Evolutionary conservation across 208 protist genomes (phyloP).

Genomic region (Wallacemonas sp.): DNA sequence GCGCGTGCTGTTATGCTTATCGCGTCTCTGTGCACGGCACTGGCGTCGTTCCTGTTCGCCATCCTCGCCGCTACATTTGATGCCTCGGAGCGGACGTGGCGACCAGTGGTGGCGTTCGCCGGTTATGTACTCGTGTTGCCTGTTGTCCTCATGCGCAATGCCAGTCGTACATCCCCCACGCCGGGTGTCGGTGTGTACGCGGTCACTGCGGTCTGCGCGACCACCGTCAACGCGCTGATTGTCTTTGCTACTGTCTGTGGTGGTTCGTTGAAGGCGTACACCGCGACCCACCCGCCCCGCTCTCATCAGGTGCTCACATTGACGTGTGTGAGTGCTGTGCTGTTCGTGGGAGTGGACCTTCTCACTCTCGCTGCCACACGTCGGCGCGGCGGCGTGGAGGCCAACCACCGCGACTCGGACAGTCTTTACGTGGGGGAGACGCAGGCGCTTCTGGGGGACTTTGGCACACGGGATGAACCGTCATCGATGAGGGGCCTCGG

Average conservation of each 20-base stretch:
- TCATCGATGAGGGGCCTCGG: background rate
- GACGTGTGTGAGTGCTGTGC: background rate
- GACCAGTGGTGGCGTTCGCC: background rate
- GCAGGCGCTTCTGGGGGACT: slow-evolving; percentile 5
- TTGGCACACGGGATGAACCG: background rate
- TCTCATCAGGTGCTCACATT: slow-evolving; percentile 3
- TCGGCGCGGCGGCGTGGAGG: background rate
- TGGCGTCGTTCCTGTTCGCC: slow-evolving; percentile 1
- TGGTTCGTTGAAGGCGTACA: background rate
- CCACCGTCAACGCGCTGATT: background rate
- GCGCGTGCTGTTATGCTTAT: background rate
- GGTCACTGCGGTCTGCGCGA: background rate
- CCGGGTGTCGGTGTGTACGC: background rate
- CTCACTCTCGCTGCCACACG: background rate
- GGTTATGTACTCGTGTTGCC: slow-evolving; percentile 1
- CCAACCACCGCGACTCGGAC: slow-evolving; percentile 3
- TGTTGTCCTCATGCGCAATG: background rate
- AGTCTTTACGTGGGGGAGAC: background rate
- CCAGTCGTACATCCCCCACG: background rate
- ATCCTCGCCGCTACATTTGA: background rate
- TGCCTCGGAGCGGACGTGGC: background rate
- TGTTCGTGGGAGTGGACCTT: background rate
- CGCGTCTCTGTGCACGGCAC: background rate
- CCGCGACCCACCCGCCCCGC: background rate
- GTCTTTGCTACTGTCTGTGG: background rate